Evolutionary conservation across 1,284 basidiomycete genomes (phyloP).

Genomic region (Puccinia coronata): DNA sequence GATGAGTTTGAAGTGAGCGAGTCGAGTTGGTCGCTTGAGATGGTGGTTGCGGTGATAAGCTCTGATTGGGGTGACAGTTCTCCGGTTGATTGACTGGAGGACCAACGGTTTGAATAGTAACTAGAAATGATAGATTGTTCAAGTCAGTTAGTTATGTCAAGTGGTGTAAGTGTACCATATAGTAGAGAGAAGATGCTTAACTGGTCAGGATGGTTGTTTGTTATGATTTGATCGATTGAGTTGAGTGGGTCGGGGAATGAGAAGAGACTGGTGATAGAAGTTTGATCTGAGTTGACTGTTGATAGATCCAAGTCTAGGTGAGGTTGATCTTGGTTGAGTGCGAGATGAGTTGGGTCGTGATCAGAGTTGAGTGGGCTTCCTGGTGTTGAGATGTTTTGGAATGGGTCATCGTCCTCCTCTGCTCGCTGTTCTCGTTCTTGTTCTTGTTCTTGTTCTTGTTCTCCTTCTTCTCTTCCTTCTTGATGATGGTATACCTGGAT

Average conservation of each 20-base stretch:
- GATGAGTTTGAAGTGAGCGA: neutral
- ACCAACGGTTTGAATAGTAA: neutral
- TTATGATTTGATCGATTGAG: conserved; percentile 12
- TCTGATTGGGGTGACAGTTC: conserved; percentile 1
- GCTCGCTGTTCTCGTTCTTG: too few relatives aligned
- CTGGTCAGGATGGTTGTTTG: neutral
- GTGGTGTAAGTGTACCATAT: too few relatives aligned
- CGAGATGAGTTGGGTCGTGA: neutral
- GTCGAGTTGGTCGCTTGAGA: conserved; percentile 14
- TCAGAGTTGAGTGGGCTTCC: neutral
- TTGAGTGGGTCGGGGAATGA: conserved; percentile 31
- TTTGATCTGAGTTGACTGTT: neutral
- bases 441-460: neutral
- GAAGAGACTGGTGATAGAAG: conserved; percentile 15
- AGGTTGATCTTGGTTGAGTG: neutral
- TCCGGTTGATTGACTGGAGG: neutral
- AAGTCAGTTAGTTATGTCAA: neutral
- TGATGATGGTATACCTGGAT: neutral
- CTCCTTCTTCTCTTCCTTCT: neutral
- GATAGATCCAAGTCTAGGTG: conserved; percentile 19
- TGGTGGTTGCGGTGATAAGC: neutral
- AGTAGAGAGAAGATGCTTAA: neutral
- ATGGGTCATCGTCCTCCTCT: neutral
- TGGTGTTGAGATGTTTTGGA: neutral
- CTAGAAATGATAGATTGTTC: neutral